phyloP scores from a whole-genome alignment of 2,329 filamentous ascomycete genomes.

The Verticillium isaacii region DNA sequence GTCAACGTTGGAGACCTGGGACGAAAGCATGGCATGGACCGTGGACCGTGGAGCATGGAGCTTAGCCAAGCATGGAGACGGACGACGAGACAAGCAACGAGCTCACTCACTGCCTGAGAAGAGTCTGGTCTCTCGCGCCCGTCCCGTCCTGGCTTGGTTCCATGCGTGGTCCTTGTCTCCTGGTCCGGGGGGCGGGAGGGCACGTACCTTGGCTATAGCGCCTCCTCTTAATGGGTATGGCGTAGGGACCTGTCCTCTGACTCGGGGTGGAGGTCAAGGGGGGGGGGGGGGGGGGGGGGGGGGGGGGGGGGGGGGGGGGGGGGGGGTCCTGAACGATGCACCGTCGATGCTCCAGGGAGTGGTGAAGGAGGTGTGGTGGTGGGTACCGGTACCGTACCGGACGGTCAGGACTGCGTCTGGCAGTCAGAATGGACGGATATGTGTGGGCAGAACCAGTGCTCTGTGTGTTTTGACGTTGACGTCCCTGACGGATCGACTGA shows the following conservation, averaged over 20 bases:
- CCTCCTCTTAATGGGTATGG: slow-evolving; percentile 33
- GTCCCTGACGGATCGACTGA: slow-evolving; percentile 5
- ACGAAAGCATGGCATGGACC: slow-evolving; percentile 22
- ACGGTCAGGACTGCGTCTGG: background rate
- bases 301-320: slow-evolving; percentile 4
- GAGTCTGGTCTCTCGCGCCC: background rate
- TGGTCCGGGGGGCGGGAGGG: slow-evolving; percentile 4
- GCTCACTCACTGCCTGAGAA: background rate
- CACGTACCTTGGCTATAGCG: slow-evolving; percentile 23
- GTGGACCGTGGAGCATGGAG: slow-evolving; percentile 5
- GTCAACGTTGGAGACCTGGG: slow-evolving; percentile 27
- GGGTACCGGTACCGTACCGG: slow-evolving; percentile 6
- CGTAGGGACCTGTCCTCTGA: slow-evolving; percentile 1
- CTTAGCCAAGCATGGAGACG: slow-evolving; percentile 15
- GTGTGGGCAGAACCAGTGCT: slow-evolving; percentile 8
- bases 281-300: slow-evolving; percentile 7
- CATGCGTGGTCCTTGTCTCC: background rate
- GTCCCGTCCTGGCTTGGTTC: background rate
- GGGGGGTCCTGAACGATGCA: slow-evolving; percentile 22
- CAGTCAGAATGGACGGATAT: background rate
- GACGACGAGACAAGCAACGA: slow-evolving; percentile 1
- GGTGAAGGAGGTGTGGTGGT: slow-evolving; percentile 6
- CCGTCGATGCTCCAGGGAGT: background rate
- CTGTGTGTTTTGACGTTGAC: slow-evolving; percentile 12
- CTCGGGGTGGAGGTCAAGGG: slow-evolving; percentile 8